Evolutionary conservation across 2,329 filamentous ascomycete genomes (phyloP).

Genomic region (Fusarium compactum): DNA sequence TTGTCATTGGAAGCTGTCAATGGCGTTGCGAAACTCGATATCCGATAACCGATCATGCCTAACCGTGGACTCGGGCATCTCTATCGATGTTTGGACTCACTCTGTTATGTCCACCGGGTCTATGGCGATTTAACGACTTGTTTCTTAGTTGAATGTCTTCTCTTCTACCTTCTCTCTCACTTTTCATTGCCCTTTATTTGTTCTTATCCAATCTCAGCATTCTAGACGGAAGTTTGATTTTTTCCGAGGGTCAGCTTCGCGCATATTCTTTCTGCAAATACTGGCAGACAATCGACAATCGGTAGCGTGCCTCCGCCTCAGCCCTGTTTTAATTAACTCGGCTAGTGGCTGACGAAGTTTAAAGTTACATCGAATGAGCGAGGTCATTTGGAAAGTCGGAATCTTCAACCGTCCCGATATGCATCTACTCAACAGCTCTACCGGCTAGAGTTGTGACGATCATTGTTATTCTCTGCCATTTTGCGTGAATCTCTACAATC

Average conservation of each 20-base stretch:
- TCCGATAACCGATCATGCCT: background rate
- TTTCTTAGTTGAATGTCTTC: fast-evolving
- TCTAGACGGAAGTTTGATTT: background rate
- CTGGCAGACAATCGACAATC: no score
- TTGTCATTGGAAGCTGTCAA: background rate
- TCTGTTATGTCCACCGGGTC: background rate
- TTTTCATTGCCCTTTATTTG: background rate
- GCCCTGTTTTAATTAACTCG: background rate
- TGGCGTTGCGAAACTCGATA: background rate
- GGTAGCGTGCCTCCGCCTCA: no score
- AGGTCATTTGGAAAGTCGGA: background rate
- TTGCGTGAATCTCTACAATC: background rate
- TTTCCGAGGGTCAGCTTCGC: no score
- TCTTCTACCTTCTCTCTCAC: background rate
- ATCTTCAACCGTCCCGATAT: background rate
- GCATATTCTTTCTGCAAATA: no score
- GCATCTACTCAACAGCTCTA: no score
- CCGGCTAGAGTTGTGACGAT: no score
- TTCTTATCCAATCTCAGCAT: no score
- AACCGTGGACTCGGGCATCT: background rate
- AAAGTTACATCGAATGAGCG: background rate
- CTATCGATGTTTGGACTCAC: background rate
- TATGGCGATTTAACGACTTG: background rate
- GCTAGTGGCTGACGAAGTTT: no score
- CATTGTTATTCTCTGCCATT: no score